Evolutionary conservation across 129 eudicot genomes (phyloP).

Genomic region (Arctium lappa): DNA sequence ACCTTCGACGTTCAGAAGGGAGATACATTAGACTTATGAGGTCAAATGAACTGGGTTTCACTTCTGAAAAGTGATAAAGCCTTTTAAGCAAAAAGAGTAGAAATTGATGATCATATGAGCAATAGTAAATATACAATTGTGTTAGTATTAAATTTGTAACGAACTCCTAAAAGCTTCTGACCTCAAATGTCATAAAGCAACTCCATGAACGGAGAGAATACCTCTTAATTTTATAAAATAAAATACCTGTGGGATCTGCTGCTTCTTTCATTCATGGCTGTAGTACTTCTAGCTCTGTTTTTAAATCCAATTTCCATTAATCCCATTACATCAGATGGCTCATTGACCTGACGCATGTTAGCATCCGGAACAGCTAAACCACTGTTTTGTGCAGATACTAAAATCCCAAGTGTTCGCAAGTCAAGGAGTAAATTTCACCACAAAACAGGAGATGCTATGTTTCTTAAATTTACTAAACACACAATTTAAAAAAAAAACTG

Average conservation of each 20-base stretch:
- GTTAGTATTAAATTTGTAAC: background rate
- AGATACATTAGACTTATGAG: background rate
- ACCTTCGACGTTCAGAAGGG: background rate
- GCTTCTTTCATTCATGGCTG: slow-evolving; percentile 81
- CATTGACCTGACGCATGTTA: slow-evolving; percentile 51
- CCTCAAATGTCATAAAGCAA: background rate
- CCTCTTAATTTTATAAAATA: background rate
- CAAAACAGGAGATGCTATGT: slow-evolving; percentile 10
- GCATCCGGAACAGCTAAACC: slow-evolving; percentile 94
- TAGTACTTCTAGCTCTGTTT: slow-evolving; percentile 66
- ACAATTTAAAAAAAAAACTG: background rate
- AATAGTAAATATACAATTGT: background rate
- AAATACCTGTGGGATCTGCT: slow-evolving; percentile 94
- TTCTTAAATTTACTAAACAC: background rate
- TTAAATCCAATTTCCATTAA: slow-evolving; percentile 70
- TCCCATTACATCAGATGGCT: slow-evolving; percentile 63
- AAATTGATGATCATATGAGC: background rate
- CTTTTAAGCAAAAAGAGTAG: background rate
- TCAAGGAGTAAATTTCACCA: slow-evolving; percentile 44
- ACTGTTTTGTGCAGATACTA: slow-evolving; percentile 49
- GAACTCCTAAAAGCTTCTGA: background rate
- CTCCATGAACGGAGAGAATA: background rate
- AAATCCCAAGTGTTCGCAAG: slow-evolving; percentile 81
- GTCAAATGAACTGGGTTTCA: background rate
- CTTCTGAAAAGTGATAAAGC: background rate